Base-by-base conservation (phyloP, 2,329 filamentous ascomycete genomes). In the Trichoderma cornu-damae region DNA sequence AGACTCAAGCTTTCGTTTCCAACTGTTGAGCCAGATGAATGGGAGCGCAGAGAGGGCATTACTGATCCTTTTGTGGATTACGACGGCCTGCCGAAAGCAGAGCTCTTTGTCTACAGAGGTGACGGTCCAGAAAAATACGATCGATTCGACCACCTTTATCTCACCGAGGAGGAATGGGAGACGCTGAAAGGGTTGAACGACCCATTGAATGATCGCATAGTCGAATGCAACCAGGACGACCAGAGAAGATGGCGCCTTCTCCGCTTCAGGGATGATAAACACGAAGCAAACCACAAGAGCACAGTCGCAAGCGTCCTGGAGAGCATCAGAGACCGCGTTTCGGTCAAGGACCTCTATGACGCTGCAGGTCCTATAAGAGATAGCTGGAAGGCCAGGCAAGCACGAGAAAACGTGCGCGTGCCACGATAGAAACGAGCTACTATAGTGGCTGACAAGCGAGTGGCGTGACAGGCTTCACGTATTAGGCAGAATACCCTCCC, bases 251-350 rank as follows among this genome's bases (percentile, higher is more conserved):
- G 94, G 94, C 84, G 91, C 58, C 89, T 90, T 70, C 87, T 94
- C 64, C 85, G 92, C 28, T 93, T 96, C 72, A 82, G 94, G 52
- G 92, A 97, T 67, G 94, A 99, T 72, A 99, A 99, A 75, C 77
- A 79, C 26, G 88, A 96, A 63, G 91, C 89, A 0, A 99, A 99
- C 67, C 92, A 97, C 72, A 87, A 89, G 59, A 85, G 78, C 16
- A 93, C 89, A 0, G 90, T 96, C 1, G 78, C 85, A 24, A 95
- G 88, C 69, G 94, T 99, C 3, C 80, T 96, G 59, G 87, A 93
- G 62, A 96, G 90, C 71, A 97, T 99, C 64, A 81, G 85, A 60
- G 90, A 96, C 66, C 85, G 85, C 1, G 90, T 99, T 9, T 88
- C 84, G 0, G 85, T 96, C 72, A 79, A 89, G 58, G 91, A 99